Conservation (phyloP, 257 asterid genomes). For the Penstemon newberryi region DNA sequence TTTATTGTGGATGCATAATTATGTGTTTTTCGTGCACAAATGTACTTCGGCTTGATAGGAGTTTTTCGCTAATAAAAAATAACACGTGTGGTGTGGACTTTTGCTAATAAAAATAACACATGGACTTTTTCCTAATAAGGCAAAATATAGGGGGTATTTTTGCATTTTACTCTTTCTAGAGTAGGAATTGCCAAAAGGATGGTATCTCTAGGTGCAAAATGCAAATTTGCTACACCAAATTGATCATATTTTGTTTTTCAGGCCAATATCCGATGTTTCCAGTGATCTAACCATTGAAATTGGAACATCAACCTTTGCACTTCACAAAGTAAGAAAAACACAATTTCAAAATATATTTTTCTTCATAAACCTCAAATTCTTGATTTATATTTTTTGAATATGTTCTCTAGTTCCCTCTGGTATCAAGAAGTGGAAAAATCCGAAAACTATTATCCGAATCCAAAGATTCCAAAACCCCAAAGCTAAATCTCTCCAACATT, state of each 20-base stretch:
- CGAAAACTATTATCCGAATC: constrained; percentile 63
- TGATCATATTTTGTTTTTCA: constrained; percentile 37
- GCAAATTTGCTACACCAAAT: background rate
- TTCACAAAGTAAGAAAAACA: constrained; percentile 72
- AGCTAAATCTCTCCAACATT: constrained; percentile 55
- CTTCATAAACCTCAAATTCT: background rate
- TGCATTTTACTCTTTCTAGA: too few species aligned
- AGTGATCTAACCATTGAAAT: constrained; percentile 92
- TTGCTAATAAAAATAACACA: too few species aligned
- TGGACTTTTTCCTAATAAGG: too few species aligned
- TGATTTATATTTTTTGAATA: constrained; percentile 5
- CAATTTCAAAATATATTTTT: background rate
- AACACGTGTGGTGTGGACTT: too few species aligned
- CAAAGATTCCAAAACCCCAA: constrained; percentile 63
- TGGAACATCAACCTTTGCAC: constrained; percentile 72
- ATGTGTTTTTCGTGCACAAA: too few species aligned
- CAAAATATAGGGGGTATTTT: too few species aligned
- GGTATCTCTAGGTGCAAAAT: too few species aligned
- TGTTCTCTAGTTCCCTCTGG: constrained; percentile 75
- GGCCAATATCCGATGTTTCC: constrained; percentile 97
- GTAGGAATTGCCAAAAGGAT: too few species aligned
- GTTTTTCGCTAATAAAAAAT: too few species aligned
- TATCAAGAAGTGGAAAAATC: constrained; percentile 78
- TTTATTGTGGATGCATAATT: too few species aligned
- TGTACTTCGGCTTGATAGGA: too few species aligned